Evolutionary conservation across 305 asterid species (phyloP).

Genomic region (Solanum chacoense): DNA sequence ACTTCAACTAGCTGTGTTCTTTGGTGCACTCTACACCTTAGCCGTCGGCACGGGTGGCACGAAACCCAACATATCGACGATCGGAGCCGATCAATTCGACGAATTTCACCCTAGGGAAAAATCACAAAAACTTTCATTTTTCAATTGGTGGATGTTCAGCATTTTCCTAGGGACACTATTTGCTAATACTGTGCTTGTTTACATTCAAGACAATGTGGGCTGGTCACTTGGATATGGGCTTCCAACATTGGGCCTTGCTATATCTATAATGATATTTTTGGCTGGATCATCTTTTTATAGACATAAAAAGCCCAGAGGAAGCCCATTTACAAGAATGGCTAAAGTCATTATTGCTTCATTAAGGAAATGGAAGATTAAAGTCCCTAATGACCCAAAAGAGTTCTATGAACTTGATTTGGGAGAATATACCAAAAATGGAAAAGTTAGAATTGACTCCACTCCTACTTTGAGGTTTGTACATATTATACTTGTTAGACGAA

Average conservation of each 20-base stretch:
- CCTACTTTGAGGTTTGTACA: constrained; percentile 47
- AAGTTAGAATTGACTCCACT: constrained; percentile 60
- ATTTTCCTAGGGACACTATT: constrained; percentile 74
- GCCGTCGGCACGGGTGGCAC: constrained; percentile 86
- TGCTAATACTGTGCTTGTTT: constrained; percentile 73
- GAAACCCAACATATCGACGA: constrained; percentile 80
- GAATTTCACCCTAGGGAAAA: constrained; percentile 69
- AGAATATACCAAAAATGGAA: constrained; percentile 39
- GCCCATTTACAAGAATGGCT: constrained; percentile 78
- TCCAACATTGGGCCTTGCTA: constrained; percentile 62
- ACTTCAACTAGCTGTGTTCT: constrained; percentile 48
- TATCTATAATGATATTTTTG: constrained; percentile 52
- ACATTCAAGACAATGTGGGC: constrained; percentile 82
- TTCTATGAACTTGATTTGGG: constrained; percentile 45
- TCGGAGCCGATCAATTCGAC: constrained; percentile 83
- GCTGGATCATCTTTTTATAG: constrained; percentile 65
- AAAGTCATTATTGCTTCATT: constrained; percentile 59
- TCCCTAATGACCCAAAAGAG: constrained; percentile 49
- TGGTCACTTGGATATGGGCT: constrained; percentile 87
- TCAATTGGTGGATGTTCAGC: constrained; percentile 96
- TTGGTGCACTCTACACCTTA: constrained; percentile 61
- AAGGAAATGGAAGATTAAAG: constrained; percentile 37
- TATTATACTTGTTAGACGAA: background rate
- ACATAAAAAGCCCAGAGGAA: constrained; percentile 72
- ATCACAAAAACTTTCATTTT: constrained; percentile 67